Conservation (phyloP, 176 grass and related monocot species). For the Triticum monococcum region DNA sequence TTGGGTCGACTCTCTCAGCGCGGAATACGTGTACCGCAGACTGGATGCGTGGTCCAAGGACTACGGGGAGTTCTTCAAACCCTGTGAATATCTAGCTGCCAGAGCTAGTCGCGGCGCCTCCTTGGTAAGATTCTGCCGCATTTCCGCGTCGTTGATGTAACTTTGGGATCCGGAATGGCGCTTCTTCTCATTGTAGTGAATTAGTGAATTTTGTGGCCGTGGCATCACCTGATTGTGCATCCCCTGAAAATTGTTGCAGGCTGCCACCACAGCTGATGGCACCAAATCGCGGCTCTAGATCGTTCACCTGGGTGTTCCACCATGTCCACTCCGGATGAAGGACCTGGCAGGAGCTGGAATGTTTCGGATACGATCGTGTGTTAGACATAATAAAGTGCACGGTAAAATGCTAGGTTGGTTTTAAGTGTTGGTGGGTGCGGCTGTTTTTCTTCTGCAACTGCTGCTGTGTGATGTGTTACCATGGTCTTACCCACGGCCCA, state of each 20-base stretch:
- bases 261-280: slow-evolving; percentile 16
- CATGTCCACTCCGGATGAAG: neutral
- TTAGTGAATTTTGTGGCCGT: neutral
- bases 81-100: slow-evolving; percentile 46
- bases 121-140: slow-evolving; percentile 44
- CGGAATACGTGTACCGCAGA: slow-evolving; percentile 48
- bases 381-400: too few relatives aligned
- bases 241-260: slow-evolving; percentile 27
- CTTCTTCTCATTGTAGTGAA: neutral
- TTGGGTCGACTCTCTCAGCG: slow-evolving; percentile 57
- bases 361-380: too few relatives aligned
- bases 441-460: neutral
- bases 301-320: neutral
- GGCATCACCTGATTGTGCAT: slow-evolving; percentile 7
- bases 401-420: neutral
- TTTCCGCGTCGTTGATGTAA: neutral
- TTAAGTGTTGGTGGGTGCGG: neutral
- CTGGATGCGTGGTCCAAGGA: slow-evolving; percentile 47
- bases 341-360: neutral
- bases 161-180: neutral
- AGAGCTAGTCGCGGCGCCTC: slow-evolving; percentile 41
- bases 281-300: slow-evolving; percentile 21
- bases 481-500: neutral
- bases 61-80: slow-evolving; percentile 63
- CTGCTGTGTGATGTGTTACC: neutral